phyloP scores from a whole-genome alignment of 176 grass and related monocot genomes.

The Avena atlantica region DNA sequence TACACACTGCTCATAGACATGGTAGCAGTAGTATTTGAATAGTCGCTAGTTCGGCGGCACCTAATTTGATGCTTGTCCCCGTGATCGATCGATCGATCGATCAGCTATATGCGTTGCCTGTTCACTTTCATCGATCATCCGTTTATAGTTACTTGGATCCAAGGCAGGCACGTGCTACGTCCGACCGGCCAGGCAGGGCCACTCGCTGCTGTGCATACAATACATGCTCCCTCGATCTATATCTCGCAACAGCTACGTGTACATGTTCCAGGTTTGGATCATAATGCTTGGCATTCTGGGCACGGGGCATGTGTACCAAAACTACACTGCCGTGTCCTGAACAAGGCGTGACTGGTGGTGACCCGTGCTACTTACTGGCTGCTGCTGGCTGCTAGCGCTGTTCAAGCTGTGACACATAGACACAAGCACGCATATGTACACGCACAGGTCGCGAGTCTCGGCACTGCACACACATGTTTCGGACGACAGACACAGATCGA shows the following conservation, averaged over 20 bases:
- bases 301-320: neutral
- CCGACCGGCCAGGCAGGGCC: neutral
- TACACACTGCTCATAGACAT: neutral
- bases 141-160: neutral
- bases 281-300: neutral
- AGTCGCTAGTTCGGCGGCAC: neutral
- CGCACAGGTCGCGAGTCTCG: neutral
- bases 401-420: neutral
- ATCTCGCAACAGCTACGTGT: neutral
- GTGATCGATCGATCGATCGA: conserved; percentile 8
- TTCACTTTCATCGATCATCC: neutral
- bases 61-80: neutral
- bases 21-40: neutral
- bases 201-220: neutral
- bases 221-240: neutral
- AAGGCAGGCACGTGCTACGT: neutral
- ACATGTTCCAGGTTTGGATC: conserved; percentile 1
- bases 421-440: neutral
- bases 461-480: conserved; percentile 13
- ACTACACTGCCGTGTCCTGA: neutral
- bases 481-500: neutral
- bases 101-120: neutral
- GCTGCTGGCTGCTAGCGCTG: neutral
- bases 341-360: neutral
- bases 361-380: neutral